These are phyloP conservation scores for Trichoderma lentiforme DNA, from an alignment of 2,329 filamentous ascomycete genomes.

Conservation along the genomic window DNA sequence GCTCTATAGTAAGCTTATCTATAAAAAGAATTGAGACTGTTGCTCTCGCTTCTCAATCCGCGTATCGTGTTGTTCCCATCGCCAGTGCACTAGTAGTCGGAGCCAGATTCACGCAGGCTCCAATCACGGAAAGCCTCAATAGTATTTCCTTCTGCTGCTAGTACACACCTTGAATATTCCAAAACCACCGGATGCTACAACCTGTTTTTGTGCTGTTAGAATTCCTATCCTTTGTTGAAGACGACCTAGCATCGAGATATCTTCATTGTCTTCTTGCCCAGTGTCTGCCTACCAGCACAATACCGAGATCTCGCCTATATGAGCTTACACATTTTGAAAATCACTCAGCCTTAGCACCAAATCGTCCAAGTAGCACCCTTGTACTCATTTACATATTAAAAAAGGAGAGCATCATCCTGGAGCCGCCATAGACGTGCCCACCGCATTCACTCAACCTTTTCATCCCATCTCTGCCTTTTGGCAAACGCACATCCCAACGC, in stretches of 20 bases:
- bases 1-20: neutral
- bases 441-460: neutral
- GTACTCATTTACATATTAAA: neutral
- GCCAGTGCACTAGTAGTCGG: neutral
- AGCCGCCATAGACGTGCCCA: neutral
- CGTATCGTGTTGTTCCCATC: neutral
- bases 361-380: neutral
- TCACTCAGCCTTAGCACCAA: neutral
- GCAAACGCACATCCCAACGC: neutral
- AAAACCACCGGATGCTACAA: too few relatives aligned
- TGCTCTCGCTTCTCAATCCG: neutral
- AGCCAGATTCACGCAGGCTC: neutral
- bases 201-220: too few relatives aligned
- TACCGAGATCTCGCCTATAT: too few relatives aligned
- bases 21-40: neutral
- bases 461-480: neutral
- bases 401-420: neutral
- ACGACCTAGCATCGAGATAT: neutral
- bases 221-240: fast-evolving
- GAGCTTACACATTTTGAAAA: neutral
- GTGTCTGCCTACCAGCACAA: too few relatives aligned
- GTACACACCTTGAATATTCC: neutral
- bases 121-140: neutral
- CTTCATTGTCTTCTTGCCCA: too few relatives aligned
- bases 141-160: neutral